Percentiles rank a stretch among this genome's conserved stretches.
These are phyloP conservation scores for Carex sylvatica DNA, from an alignment of 202 grass and related monocot species.

Conservation along the genomic window DNA sequence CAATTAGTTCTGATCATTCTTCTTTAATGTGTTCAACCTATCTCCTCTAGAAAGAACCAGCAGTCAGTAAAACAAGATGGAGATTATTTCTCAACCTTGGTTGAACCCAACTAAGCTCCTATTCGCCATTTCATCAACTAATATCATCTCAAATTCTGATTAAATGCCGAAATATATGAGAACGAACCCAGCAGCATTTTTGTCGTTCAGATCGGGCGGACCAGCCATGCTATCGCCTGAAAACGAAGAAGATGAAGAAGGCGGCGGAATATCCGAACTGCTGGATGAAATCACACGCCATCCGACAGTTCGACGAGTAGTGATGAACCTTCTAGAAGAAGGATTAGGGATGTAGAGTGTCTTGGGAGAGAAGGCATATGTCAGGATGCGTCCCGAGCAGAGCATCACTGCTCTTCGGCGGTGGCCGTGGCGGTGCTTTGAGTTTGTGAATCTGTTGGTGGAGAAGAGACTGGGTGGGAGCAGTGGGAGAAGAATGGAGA, in stretches of 20 bases:
- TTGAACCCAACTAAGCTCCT: not conserved
- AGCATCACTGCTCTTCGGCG: constrained; percentile 50
- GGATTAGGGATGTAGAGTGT: constrained; percentile 31
- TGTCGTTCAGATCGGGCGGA: constrained; percentile 36
- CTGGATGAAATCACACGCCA: constrained; percentile 53
- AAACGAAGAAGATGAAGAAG: constrained; percentile 33
- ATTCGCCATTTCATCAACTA: not conserved
- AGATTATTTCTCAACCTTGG: not conserved
- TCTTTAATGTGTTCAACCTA: not conserved
- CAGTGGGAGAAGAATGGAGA: constrained; percentile 21
- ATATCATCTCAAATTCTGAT: not conserved
- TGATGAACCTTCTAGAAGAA: constrained; percentile 32
- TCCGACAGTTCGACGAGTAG: constrained; percentile 29
- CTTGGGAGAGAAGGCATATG: constrained; percentile 38
- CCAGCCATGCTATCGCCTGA: constrained; percentile 35
- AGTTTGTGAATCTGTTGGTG: not conserved
- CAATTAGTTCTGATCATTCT: not conserved
- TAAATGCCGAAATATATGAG: not conserved
- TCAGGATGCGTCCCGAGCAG: constrained; percentile 72
- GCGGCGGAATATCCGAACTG: constrained; percentile 47
- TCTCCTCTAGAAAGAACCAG: not conserved
- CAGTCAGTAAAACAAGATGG: not conserved
- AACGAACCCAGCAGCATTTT: constrained; percentile 21
- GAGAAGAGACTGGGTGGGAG: not conserved
- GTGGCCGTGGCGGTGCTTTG: not conserved